Evolutionary conservation across 352 stramenopile species (phyloP).

Genomic region (Aphanomyces astaci): DNA sequence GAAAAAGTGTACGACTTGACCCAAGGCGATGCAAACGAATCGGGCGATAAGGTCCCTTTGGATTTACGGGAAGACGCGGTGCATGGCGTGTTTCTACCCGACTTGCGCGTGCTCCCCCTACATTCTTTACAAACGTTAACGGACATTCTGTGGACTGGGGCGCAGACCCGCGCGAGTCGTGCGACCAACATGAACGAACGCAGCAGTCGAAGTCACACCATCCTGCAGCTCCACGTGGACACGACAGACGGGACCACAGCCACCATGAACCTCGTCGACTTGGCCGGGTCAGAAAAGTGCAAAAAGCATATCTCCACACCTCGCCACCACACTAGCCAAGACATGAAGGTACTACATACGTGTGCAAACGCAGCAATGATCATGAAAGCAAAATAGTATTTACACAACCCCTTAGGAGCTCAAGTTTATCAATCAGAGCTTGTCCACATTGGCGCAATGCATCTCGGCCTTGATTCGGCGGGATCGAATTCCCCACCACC

Average conservation of each 20-base stretch:
- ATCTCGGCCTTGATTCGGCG: constrained; percentile 15
- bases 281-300: constrained; percentile 27
- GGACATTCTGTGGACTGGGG: constrained; percentile 34
- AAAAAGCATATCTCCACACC: constrained; percentile 9
- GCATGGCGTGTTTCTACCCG: constrained; percentile 40
- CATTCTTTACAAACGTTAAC: constrained; percentile 10
- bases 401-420: constrained; percentile 5
- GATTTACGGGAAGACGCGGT: constrained; percentile 41
- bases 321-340: constrained; percentile 5
- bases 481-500: neutral
- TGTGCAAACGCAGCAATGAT: too few relatives aligned
- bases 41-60: constrained; percentile 28
- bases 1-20: constrained; percentile 50
- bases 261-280: constrained; percentile 27
- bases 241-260: constrained; percentile 17
- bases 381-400: too few relatives aligned
- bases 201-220: constrained; percentile 49
- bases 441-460: constrained; percentile 20
- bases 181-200: constrained; percentile 51
- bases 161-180: constrained; percentile 35
- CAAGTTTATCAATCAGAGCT: constrained; percentile 24
- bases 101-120: constrained; percentile 30
- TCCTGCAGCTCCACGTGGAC: constrained; percentile 32
- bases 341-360: neutral
- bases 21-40: constrained; percentile 25